phyloP scores from a whole-genome alignment of 208 protist species.

The Trypanosoma mega region DNA sequence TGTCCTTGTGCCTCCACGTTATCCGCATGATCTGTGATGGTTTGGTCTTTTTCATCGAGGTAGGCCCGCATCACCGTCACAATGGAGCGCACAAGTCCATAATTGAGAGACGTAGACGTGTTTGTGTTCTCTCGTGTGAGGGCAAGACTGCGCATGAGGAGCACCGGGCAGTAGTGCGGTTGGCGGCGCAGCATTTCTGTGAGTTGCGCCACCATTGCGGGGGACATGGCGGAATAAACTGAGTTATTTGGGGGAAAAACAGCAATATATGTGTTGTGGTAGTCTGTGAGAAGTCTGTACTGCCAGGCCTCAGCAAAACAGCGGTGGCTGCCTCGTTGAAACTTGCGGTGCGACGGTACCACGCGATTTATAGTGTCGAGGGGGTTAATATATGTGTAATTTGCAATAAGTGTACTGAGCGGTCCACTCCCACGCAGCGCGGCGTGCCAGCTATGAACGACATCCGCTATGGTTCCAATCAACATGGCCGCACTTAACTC shows the following conservation, averaged over 20 bases:
- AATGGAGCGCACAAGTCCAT: slow-evolving; percentile 48
- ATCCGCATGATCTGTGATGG: too few species aligned
- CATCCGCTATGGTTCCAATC: slow-evolving; percentile 72
- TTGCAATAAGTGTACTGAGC: slow-evolving; percentile 17
- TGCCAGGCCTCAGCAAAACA: slow-evolving; percentile 70
- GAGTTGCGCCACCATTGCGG: slow-evolving; percentile 65
- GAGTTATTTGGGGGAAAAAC: slow-evolving; percentile 18
- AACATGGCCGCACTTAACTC: slow-evolving; percentile 14
- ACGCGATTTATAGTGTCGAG: slow-evolving; percentile 26
- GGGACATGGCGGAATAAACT: slow-evolving; percentile 13
- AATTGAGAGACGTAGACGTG: slow-evolving; percentile 48
- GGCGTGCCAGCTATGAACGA: slow-evolving; percentile 24
- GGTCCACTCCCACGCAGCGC: slow-evolving; percentile 8
- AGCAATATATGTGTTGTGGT: slow-evolving; percentile 67
- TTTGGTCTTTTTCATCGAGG: slow-evolving; percentile 30
- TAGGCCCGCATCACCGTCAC: slow-evolving; percentile 55
- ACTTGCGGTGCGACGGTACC: slow-evolving; percentile 55
- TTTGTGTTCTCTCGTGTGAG: slow-evolving; percentile 41
- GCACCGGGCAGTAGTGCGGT: slow-evolving; percentile 64
- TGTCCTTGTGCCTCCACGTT: too few species aligned
- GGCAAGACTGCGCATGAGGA: slow-evolving; percentile 59
- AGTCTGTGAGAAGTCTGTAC: slow-evolving; percentile 70
- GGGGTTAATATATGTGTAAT: slow-evolving; percentile 14
- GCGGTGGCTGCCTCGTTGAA: slow-evolving; percentile 48
- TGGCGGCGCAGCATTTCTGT: slow-evolving; percentile 53